These are phyloP conservation scores for Ascosphaera apis DNA, from an alignment of 2,329 filamentous ascomycete genomes.

Conservation along the genomic window DNA sequence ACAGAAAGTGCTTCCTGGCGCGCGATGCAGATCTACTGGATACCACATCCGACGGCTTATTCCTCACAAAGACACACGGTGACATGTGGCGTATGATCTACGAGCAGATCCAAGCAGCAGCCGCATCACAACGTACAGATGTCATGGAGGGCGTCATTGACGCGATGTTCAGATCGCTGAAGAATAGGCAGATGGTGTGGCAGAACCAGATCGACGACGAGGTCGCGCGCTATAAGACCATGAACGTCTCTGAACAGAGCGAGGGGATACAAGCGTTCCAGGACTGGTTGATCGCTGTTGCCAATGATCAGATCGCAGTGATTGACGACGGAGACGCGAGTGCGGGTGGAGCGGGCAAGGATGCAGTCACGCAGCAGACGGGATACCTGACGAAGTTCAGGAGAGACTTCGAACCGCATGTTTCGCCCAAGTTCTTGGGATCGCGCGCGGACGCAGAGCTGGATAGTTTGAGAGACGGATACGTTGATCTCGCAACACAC, in stretches of 20 bases:
- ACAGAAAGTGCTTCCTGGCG: constrained; percentile 58
- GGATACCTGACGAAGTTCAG: constrained; percentile 76
- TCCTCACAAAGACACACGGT: constrained; percentile 74
- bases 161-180: constrained; percentile 77
- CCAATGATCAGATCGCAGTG: constrained; percentile 96
- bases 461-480: constrained; percentile 58
- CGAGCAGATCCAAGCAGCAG: constrained; percentile 72
- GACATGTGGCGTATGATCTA: constrained; percentile 96
- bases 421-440: constrained; percentile 55
- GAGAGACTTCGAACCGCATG: constrained; percentile 56
- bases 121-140: constrained; percentile 63
- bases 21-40: constrained; percentile 63
- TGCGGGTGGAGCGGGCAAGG: no score
- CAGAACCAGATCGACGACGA: constrained; percentile 76
- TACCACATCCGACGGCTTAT: constrained; percentile 68
- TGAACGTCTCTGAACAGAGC: constrained; percentile 20
- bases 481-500: constrained; percentile 84
- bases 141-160: constrained; percentile 90
- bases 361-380: constrained; percentile 41
- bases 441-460: constrained; percentile 51
- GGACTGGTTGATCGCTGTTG: constrained; percentile 90
- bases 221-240: constrained; percentile 45
- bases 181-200: constrained; percentile 63
- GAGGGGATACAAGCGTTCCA: constrained; percentile 52
- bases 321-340: constrained; percentile 71